phyloP scores from a whole-genome alignment of 768 basidiomycete species.

The Macrolepiota fuliginosa region DNA sequence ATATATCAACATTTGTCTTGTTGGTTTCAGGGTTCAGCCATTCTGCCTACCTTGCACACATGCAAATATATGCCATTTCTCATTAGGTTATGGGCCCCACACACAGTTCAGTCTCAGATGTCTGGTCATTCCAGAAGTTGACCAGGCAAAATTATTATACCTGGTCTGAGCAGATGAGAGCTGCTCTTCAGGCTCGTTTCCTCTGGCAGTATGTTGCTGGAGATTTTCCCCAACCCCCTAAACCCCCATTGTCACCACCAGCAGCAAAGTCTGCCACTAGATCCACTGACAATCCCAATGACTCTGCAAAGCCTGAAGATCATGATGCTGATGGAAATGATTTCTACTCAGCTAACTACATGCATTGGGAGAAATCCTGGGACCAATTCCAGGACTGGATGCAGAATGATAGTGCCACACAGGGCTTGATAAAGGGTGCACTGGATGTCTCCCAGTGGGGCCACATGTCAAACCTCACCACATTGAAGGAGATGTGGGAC shows the following conservation, averaged over 20 bases:
- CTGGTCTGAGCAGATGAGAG: too few relatives aligned
- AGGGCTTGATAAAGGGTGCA: conserved; percentile 14
- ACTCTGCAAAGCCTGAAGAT: background rate
- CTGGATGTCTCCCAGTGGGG: conserved; percentile 15
- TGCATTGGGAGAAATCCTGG: background rate
- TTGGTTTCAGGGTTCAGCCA: too few relatives aligned
- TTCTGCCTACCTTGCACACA: too few relatives aligned
- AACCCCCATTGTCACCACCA: background rate
- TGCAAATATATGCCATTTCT: too few relatives aligned
- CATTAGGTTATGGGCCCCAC: background rate
- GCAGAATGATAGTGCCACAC: conserved; percentile 11
- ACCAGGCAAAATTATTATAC: too few relatives aligned
- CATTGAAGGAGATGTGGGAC: conserved; percentile 14
- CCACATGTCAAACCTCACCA: conserved; percentile 6
- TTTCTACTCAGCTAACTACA: background rate
- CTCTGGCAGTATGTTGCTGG: too few relatives aligned
- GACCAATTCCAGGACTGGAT: conserved; percentile 10
- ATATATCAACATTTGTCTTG: too few relatives aligned
- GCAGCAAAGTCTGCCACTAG: too few relatives aligned
- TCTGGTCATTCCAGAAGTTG: background rate
- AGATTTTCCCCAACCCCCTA: background rate
- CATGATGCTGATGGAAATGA: background rate
- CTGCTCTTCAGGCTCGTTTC: background rate
- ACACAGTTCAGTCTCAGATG: background rate
- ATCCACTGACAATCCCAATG: background rate